Evolutionary conservation across 495 filamentous ascomycete genomes (phyloP).

Genomic region (Talaromyces borbonicus): DNA sequence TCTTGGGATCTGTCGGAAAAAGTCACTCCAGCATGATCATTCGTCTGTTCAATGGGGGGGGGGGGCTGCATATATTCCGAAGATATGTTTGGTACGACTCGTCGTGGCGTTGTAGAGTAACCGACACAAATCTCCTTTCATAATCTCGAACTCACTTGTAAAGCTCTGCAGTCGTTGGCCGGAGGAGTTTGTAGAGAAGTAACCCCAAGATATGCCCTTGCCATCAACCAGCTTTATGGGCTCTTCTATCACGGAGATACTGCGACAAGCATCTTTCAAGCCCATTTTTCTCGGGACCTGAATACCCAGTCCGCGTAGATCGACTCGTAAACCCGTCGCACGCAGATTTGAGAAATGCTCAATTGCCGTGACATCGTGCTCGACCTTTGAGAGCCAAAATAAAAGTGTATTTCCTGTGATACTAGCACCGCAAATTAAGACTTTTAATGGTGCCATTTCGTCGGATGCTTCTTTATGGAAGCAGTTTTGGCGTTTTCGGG

Average conservation of each 20-base stretch:
- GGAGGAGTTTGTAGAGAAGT: constrained; percentile 20
- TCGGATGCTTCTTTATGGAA: background rate
- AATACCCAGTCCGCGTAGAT: constrained; percentile 30
- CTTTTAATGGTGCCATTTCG: constrained; percentile 18
- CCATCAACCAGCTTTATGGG: constrained; percentile 26
- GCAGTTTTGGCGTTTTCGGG: no score
- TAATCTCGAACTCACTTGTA: constrained; percentile 38
- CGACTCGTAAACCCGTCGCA: constrained; percentile 27
- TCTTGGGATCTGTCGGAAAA: constrained; percentile 25
- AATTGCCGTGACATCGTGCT: constrained; percentile 28
- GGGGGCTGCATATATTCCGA: constrained; percentile 16
- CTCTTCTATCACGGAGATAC: constrained; percentile 18
- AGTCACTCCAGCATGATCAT: constrained; percentile 18
- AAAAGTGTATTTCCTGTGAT: constrained; percentile 29
- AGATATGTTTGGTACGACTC: constrained; percentile 19
- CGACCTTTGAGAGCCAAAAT: constrained; percentile 24
- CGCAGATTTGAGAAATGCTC: constrained; percentile 27
- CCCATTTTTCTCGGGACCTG: constrained; percentile 30
- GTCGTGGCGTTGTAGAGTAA: constrained; percentile 25
- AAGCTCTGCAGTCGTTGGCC: constrained; percentile 21
- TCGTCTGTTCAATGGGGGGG: constrained; percentile 10
- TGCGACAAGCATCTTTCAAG: constrained; percentile 18
- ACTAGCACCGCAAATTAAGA: constrained; percentile 41
- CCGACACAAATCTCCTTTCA: constrained; percentile 32
- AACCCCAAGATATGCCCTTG: constrained; percentile 12